Base-by-base conservation (phyloP, 2,329 filamentous ascomycete genomes). In the Huntiella omanensis region DNA sequence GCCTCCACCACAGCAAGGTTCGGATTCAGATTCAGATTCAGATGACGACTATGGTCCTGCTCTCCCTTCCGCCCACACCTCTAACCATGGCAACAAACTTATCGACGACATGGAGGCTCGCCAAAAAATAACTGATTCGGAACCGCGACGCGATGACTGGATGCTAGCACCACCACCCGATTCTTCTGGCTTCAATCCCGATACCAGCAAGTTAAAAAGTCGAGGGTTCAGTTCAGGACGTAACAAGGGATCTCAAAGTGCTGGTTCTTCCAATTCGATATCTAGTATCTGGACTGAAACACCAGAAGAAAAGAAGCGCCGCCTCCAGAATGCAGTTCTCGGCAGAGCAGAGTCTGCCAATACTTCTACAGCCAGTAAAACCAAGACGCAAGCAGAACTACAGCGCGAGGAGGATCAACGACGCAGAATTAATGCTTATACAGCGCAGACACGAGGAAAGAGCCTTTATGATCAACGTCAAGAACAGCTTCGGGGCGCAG, bases 231-330 rank as follows among this genome's bases (percentile, higher is more conserved):
- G 84, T 44, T 81, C 80, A 34, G 71, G 72, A 3, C 64, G 64
- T 10, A 35, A 35, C 17, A 60, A 60, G n/a, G 59, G 63, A 2
- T 57, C 58, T 3, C 55, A 58, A 1, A 46, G 54, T 0, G 51
- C 54, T 7, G 41, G 44, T 17, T 33, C 16, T n/a, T 33, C 45
- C 5, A 51, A 55, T 7, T 60, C 58, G 4, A 69, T 84, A 40
- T 71, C 73, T 56, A 76, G 75, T 16, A 75, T 88, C 38, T 96
- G 88, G 88, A 87, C 84, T 1, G 88, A 96, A 60, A 94, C 85
- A 6, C 83, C 85, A 0, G 83, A 88, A 58, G 74, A 95, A 16
- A 62, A 92, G 60, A 75, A 83, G 49, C 78, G 80, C 60, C 71
- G 84, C 35, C 63, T 95, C 16, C 78, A 81, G 54, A 77, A 93